Evolutionary conservation across 345 rosid species (phyloP).

Genomic region (Bruguiera parviflora): DNA sequence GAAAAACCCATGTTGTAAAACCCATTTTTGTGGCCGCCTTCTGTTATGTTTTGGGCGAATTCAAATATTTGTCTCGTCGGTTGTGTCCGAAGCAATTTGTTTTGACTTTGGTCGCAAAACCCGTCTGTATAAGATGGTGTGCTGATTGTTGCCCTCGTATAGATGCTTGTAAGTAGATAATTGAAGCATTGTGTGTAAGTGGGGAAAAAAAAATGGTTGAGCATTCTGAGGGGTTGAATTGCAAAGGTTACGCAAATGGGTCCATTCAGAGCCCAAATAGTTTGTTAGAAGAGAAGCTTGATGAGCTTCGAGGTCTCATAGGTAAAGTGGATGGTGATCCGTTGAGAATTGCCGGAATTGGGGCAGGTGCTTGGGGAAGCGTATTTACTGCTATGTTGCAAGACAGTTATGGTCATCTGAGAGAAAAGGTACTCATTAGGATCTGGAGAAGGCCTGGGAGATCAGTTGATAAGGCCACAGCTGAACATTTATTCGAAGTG

Average conservation of each 20-base stretch:
- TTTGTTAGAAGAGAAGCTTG: conserved; percentile 21
- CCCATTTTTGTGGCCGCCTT: not conserved
- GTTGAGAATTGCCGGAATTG: conserved; percentile 76
- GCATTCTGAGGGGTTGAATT: conserved; percentile 32
- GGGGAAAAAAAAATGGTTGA: conserved; percentile 40
- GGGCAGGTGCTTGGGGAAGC: conserved; percentile 99
- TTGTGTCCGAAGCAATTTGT: conserved; percentile 1
- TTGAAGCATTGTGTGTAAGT: not conserved
- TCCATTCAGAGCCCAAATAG: conserved; percentile 5
- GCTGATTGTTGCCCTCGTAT: no score
- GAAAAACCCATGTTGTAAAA: conserved; percentile 11
- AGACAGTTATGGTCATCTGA: conserved; percentile 71
- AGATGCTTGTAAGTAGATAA: not conserved
- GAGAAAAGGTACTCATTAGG: conserved; percentile 83
- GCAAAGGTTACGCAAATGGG: conserved; percentile 40
- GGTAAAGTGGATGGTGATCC: conserved; percentile 80
- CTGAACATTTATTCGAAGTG: conserved; percentile 89
- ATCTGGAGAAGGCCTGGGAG: conserved; percentile 95
- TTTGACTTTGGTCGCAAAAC: conserved; percentile 9
- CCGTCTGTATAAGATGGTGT: not conserved
- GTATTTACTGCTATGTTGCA: conserved; percentile 88
- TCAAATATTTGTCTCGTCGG: conserved; percentile 10
- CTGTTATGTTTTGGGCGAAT: not conserved
- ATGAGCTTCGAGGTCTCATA: conserved; percentile 9
- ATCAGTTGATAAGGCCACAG: conserved; percentile 66